These are phyloP conservation scores for Sugiyamaella marilandica DNA, from an alignment of 805 yeast species.

Conservation along the genomic window DNA sequence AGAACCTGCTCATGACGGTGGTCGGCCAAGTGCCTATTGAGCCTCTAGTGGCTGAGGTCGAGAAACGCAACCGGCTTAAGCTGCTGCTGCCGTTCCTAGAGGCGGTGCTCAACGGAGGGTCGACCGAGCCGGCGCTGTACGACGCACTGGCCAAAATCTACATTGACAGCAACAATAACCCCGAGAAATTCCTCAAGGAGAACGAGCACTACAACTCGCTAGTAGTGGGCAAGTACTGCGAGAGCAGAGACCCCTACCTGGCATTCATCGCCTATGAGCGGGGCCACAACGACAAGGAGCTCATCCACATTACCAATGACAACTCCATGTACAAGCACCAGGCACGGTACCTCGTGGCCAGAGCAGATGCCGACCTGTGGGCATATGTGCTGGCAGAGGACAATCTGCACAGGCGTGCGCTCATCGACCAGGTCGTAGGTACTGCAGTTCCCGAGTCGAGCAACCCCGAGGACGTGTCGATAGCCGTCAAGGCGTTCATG, in stretches of 20 bases:
- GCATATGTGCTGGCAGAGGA: conserved; percentile 66
- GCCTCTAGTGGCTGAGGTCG: conserved; percentile 88
- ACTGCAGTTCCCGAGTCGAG: conserved; percentile 92
- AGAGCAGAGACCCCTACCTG: conserved; percentile 96
- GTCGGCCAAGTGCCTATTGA: conserved; percentile 91
- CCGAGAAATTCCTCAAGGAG: conserved; percentile 93
- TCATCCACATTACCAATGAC: conserved; percentile 89
- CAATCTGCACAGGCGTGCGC: conserved; percentile 81
- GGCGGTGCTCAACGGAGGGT: conserved; percentile 73
- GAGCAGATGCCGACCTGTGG: conserved; percentile 88
- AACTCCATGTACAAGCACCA: conserved; percentile 98
- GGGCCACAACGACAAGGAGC: conserved; percentile 87
- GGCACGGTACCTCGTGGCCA: conserved; percentile 87
- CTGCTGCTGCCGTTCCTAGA: conserved; percentile 89
- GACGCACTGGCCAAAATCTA: conserved; percentile 96
- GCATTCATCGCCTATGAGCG: conserved; percentile 97
- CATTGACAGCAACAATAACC: conserved; percentile 95
- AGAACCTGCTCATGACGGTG: conserved; percentile 74
- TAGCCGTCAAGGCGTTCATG: conserved; percentile 95
- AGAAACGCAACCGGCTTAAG: conserved; percentile 91
- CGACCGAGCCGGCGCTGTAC: conserved; percentile 84
- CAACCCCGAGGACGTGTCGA: conserved; percentile 89
- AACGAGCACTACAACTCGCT: conserved; percentile 87
- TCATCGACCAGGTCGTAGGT: conserved; percentile 90
- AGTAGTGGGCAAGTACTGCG: conserved; percentile 96